These are phyloP conservation scores for Calonectria montana DNA, from an alignment of 2,329 filamentous ascomycete genomes.

Conservation along the genomic window DNA sequence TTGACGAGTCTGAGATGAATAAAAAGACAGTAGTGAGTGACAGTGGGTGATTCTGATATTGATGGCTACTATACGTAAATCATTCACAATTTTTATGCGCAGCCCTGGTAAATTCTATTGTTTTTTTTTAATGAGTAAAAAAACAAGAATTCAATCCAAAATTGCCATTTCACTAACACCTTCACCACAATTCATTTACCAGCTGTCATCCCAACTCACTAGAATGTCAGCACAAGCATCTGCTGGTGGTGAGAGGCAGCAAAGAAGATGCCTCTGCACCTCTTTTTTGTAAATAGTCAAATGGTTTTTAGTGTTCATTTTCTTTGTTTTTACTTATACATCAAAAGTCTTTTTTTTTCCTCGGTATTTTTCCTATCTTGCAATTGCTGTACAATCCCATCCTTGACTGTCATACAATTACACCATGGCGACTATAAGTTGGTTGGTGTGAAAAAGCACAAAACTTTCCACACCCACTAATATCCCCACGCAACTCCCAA, in stretches of 20 bases:
- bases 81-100: neutral
- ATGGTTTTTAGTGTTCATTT: neutral
- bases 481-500: neutral
- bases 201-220: too few relatives aligned
- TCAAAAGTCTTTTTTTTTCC: neutral
- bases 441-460: constrained; percentile 1
- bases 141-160: neutral
- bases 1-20: neutral
- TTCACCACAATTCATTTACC: too few relatives aligned
- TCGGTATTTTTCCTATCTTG: neutral
- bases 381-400: neutral
- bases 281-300: neutral
- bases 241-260: too few relatives aligned
- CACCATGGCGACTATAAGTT: neutral
- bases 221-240: too few relatives aligned
- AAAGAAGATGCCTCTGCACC: neutral
- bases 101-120: too few relatives aligned
- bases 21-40: neutral
- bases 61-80: neutral
- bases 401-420: neutral
- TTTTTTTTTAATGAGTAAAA: neutral
- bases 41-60: neutral
- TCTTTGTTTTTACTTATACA: neutral
- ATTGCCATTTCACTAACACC: too few relatives aligned
- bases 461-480: constrained; percentile 15